Percentiles rank a stretch among this genome's conserved stretches.
Conservation (phyloP, 1,139 yeast species). For the Yamadazyma atlantica region DNA sequence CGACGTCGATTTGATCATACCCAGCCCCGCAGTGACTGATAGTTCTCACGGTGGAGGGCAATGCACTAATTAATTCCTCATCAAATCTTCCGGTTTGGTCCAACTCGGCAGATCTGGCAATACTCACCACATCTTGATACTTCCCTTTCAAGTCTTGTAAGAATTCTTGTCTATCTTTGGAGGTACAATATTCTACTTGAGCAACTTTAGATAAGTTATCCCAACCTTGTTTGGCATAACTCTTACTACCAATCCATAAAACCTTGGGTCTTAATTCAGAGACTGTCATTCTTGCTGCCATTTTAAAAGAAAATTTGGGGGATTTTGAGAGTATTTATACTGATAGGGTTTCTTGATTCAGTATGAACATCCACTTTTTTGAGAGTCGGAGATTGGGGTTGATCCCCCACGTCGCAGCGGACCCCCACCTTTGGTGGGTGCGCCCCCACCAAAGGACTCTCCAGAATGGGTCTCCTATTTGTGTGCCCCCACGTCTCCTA, state of each 20-base stretch:
- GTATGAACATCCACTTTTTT: no score
- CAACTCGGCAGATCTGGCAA: conserved; percentile 52
- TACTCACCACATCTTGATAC: conserved; percentile 46
- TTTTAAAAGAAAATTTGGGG: not conserved
- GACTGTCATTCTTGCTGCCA: conserved; percentile 5
- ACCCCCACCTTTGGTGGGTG: no score
- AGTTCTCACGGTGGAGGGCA: conserved; percentile 64
- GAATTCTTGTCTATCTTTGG: conserved; percentile 49
- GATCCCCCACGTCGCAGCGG: no score
- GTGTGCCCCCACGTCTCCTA: no score
- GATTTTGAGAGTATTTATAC: not conserved
- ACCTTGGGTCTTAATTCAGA: conserved; percentile 46
- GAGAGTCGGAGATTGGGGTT: no score
- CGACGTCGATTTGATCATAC: conserved; percentile 77
- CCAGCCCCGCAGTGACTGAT: conserved; percentile 92
- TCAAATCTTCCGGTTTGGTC: conserved; percentile 71
- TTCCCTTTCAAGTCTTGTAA: conserved; percentile 48
- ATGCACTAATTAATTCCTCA: conserved; percentile 56
- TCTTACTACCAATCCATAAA: conserved; percentile 55
- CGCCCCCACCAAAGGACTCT: no score
- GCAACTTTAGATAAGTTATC: conserved; percentile 42
- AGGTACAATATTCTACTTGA: conserved; percentile 49
- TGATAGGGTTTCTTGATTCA: not conserved
- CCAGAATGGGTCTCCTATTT: no score
- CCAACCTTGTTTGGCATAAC: conserved; percentile 61